Conservation (phyloP, 805 yeast genomes). For the Sugiyamaella qingdaonensis region DNA sequence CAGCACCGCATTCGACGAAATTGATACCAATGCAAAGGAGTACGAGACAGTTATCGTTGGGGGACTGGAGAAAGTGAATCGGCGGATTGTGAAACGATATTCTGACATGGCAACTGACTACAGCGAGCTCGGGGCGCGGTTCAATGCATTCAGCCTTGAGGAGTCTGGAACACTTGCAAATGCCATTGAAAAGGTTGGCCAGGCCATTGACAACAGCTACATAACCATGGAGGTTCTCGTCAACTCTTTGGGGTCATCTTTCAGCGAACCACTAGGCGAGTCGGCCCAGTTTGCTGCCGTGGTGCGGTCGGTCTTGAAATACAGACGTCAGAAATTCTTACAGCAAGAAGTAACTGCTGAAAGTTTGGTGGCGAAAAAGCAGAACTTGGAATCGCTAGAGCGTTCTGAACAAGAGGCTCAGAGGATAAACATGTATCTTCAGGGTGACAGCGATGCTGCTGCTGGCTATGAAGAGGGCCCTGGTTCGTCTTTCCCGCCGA, state of each 20-base stretch:
- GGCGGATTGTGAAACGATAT: slow-evolving; percentile 50
- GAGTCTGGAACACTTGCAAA: slow-evolving; percentile 41
- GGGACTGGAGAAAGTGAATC: slow-evolving; percentile 55
- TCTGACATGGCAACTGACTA: slow-evolving; percentile 59
- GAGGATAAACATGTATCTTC: slow-evolving; percentile 36
- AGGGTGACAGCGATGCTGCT: slow-evolving; percentile 10
- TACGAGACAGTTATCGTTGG: slow-evolving; percentile 42
- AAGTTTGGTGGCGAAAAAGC: slow-evolving; percentile 34
- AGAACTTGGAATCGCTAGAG: slow-evolving; percentile 37
- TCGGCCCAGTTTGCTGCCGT: slow-evolving; percentile 62
- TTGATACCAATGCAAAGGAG: slow-evolving; percentile 43
- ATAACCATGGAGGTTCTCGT: slow-evolving; percentile 51
- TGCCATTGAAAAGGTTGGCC: slow-evolving; percentile 77
- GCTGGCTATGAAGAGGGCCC: neutral
- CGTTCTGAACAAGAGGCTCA: slow-evolving; percentile 43
- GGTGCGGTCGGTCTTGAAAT: slow-evolving; percentile 55
- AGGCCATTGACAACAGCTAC: slow-evolving; percentile 66
- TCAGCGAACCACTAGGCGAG: slow-evolving; percentile 66
- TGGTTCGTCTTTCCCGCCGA: slow-evolving; percentile 12
- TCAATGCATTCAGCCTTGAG: slow-evolving; percentile 57
- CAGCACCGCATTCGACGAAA: slow-evolving; percentile 39
- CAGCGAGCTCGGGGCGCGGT: slow-evolving; percentile 72
- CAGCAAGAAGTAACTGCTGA: slow-evolving; percentile 47
- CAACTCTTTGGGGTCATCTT: slow-evolving; percentile 51
- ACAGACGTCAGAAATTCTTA: slow-evolving; percentile 52